Percentiles rank a stretch among this genome's conserved stretches.
These are phyloP conservation scores for Penicillium sp. DNA, from an alignment of 2,329 filamentous ascomycete species.

Conservation along the genomic window DNA sequence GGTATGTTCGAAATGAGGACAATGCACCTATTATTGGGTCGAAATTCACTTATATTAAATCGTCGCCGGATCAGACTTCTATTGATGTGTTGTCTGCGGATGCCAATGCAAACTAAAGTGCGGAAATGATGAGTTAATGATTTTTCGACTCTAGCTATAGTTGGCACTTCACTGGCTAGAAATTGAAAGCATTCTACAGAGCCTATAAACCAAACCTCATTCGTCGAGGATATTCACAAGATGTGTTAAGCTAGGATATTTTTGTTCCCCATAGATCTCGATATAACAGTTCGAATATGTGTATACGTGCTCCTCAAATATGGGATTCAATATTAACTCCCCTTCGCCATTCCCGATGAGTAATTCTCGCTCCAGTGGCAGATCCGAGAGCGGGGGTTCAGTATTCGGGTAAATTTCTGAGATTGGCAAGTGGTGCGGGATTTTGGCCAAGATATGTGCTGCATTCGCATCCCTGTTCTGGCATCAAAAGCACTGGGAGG, in stretches of 20 bases:
- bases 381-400: no score
- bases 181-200: no score
- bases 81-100: not conserved
- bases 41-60: constrained; percentile 4
- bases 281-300: not conserved
- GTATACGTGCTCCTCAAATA: not conserved
- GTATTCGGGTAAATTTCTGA: no score
- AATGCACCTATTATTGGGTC: constrained; percentile 10
- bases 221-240: not conserved
- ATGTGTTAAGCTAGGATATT: not conserved
- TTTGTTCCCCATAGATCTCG: not conserved
- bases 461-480: no score
- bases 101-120: not conserved
- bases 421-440: no score
- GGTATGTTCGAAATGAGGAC: constrained; percentile 30
- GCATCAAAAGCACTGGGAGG: no score
- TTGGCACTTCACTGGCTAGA: no score
- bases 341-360: not conserved
- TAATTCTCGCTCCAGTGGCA: not conserved
- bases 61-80: not conserved
- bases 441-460: no score
- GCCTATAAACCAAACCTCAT: not conserved
- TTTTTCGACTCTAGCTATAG: no score
- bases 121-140: not conserved
- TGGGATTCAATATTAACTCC: not conserved